phyloP scores from a whole-genome alignment of 2,329 filamentous ascomycete genomes.

The Colletotrichum tamarilloi region DNA sequence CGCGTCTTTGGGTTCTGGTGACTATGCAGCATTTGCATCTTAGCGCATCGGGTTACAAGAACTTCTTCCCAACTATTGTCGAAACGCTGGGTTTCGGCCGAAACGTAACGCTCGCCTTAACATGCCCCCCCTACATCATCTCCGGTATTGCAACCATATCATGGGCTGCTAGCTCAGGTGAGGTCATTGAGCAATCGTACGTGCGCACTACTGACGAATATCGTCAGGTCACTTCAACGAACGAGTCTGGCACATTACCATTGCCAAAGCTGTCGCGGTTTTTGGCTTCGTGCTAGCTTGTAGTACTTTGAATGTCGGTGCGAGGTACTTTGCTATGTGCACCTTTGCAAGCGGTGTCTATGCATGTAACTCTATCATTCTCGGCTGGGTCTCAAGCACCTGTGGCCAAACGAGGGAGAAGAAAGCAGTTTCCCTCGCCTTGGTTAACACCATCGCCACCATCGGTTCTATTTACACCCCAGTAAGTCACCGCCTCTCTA shows the following conservation, averaged over 20 bases:
- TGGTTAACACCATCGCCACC: neutral
- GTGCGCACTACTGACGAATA: neutral
- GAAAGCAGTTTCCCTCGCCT: neutral
- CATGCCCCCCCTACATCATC: neutral
- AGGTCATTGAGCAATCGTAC: neutral
- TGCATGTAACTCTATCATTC: constrained; percentile 54
- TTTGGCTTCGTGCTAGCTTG: neutral
- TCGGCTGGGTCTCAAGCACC: constrained; percentile 54
- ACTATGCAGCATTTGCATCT: neutral
- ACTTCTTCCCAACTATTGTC: neutral
- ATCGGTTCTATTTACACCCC: neutral
- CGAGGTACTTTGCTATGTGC: constrained; percentile 48
- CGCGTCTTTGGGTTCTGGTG: neutral
- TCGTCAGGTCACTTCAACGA: neutral
- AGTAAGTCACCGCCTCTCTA: neutral
- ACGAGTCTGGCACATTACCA: neutral
- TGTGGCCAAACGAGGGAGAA: constrained; percentile 36
- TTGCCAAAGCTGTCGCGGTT: neutral
- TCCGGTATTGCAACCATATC: neutral
- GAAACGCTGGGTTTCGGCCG: neutral
- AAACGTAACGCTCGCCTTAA: neutral
- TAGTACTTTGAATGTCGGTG: constrained; percentile 45
- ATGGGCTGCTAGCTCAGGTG: neutral
- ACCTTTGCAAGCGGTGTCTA: constrained; percentile 48
- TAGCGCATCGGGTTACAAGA: neutral